Evolutionary conservation across 768 basidiomycete genomes (phyloP), one percentile per base, ranked within the genome.

Genomic region (Boletus edulis): DNA sequence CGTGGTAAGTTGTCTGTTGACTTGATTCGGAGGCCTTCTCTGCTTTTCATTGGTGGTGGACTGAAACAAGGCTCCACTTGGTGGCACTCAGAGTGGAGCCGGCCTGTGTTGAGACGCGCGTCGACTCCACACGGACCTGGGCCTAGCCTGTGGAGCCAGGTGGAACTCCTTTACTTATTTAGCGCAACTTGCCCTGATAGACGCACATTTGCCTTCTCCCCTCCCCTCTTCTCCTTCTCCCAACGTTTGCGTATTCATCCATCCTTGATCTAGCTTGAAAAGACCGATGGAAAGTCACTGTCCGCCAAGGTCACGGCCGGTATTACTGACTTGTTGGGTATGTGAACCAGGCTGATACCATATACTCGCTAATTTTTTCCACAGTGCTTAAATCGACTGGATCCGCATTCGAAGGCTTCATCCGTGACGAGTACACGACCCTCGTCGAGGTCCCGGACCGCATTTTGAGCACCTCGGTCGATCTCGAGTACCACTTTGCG

Each of bases 321-420:
- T 0, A 72, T 95, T 35, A 74, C 77, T n/a, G 94, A 92, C 69
- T 77, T 97, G 27, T 76, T 95, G 18, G 87, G 92, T 93, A 62
- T 38, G 83, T 64, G 27, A 22, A 17, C 17, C 8, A 5, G 6
- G 35, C n/a, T 12, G 5, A 9, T 27, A 18, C n/a, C 13, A 37
- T 17, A 15, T 39, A 1, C 3, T n/a, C 31, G 7, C 13, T 10
- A 8, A 12, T 3, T 0, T 13, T 24, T 38, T 2, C 12, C 15
- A 20, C 61, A 91, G 94, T 97, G 14, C 82, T 98, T 63, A 98
- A 98, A 73, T 84, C 89, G 34, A 85, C 89, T 5, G 95, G 92
- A 13, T 94, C 91, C 0, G 82, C 87, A 0, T 98, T 98, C 67
- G 79, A 85, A 51, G 78, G 81, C 27, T 98, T 94, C 72, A 68